Evolutionary conservation across 129 eudicot genomes (phyloP), one percentile per base, ranked within the genome.

Genomic region (Flaveria ramosissima): DNA sequence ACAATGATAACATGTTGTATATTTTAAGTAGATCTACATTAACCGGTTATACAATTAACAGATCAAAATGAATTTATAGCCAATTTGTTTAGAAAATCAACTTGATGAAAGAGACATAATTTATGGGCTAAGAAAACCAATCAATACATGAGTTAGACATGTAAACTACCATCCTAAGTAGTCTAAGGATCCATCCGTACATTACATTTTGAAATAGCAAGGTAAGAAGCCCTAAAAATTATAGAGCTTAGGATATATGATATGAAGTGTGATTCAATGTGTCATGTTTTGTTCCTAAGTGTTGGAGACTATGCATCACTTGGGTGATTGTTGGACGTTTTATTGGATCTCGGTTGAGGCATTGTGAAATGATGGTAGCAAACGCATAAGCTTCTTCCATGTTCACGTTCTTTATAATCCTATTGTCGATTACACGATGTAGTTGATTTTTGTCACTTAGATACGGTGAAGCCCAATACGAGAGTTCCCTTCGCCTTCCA

Each of bases 391-490:
- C 84, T 39, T 78, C 84, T 46, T 82, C 83, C 39, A 68, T 75
- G 10, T 47, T 53, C 13, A 85, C 20, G 3, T 75, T 71, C 51
- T 65, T 62, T 9, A 50, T 19, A 3, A 85, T 61, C 84, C 84
- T 85, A 80, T 65, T 85, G 78, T 85, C 86, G 21, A 78, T 78
- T 48, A 81, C 50, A 41, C 64, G 11, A 56, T 75, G 76, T 47
- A 85, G 24, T 13, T 63, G 59, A 15, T 23, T 71, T 50, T 52
- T 78, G 45, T 79, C 68, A 63, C 5, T 46, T 10, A 85, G 86
- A 74, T 78, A 82, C 15, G 84, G 88, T 82, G 51, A 63, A 39
- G 84, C 86, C 88, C 88, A 85, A 32, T 41, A 21, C 11, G 85
- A 76, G 30, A 78, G 76, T 73, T 85, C 88, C 11, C 32, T 80